Evolutionary conservation across 129 eudicot genomes (phyloP).

Genomic region (Solidago caesia): DNA sequence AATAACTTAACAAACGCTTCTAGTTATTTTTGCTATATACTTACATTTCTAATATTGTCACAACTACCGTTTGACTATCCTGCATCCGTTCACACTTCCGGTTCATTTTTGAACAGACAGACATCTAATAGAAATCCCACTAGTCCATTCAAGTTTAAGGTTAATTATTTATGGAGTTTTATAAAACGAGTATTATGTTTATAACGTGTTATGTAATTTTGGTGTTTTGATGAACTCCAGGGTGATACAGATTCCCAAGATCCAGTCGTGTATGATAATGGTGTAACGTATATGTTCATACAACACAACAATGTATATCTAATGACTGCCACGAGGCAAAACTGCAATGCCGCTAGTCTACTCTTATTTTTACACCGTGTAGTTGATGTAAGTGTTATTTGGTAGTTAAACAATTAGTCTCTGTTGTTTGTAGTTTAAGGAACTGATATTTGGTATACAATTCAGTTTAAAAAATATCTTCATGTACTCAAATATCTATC

Average conservation of each 20-base stretch:
- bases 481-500: not conserved
- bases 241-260: slow-evolving; percentile 71
- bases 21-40: too few relatives aligned
- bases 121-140: too few relatives aligned
- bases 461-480: too few relatives aligned
- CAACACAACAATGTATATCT: slow-evolving; percentile 86
- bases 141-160: too few relatives aligned
- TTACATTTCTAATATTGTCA: too few relatives aligned
- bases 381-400: slow-evolving; percentile 71
- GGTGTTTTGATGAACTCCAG: slow-evolving; percentile 34
- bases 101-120: too few relatives aligned
- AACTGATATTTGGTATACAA: too few relatives aligned
- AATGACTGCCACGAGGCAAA: slow-evolving; percentile 81
- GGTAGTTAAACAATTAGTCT: not conserved
- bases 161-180: too few relatives aligned
- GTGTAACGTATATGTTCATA: slow-evolving; percentile 81
- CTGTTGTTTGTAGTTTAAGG: too few relatives aligned
- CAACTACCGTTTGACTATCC: too few relatives aligned
- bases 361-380: slow-evolving; percentile 75
- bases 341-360: slow-evolving; percentile 86
- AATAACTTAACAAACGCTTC: too few relatives aligned
- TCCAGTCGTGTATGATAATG: slow-evolving; percentile 81
- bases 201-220: not conserved
- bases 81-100: too few relatives aligned
- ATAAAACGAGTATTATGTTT: not conserved